Base-by-base conservation (phyloP, 495 filamentous ascomycete species). In the Penicillium fimorum region DNA sequence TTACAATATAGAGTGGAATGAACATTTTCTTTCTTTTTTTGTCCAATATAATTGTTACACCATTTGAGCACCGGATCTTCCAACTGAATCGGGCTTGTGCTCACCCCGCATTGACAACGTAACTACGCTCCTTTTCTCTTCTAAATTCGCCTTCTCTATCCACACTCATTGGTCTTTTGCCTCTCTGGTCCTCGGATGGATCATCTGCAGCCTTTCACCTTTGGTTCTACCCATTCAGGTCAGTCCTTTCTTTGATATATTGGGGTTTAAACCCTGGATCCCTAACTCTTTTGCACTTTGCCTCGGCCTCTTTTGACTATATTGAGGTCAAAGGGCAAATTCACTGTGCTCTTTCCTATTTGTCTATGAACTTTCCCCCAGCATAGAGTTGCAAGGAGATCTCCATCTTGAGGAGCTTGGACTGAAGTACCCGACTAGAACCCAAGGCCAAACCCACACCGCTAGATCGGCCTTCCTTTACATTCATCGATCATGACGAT, bases 401-500 rank as follows among this genome's bases (percentile, higher is more conserved):
- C 18, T 37, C 49, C n/a, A 29, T 51, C 20, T 37, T 37, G 37
- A 43, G 22, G 27, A 41, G 8, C 35, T 46, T 48, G 41, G 35
- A 35, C 63, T 63, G 56, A 66, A 43, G 25, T 29, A 7, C 18
- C n/a, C 20, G 18, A 38, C 29, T 33, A 68, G 67, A 61, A 46
- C 49, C 58, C 27, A 44, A 37, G 17, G 42, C 62, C 18, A 59
- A 44, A 51, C 41, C 58, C 45, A 43, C 62, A 25, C 60, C 62
- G 47, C 51, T 63, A 37, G 67, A 71, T 59, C 67, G 58, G 40
- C 69, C 70, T 10, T 67, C 65, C 1, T 74, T 68, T 30, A 74
- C 71, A 12, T 74, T 74, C 42, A 74, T 74, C 46, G 70, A 70
- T 53, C 70, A 74, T 45, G 66, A 71, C 56, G 68, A 74, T 66